phyloP scores from a whole-genome alignment of 2,329 filamentous ascomycete species.

The Fusarium nygamai region DNA sequence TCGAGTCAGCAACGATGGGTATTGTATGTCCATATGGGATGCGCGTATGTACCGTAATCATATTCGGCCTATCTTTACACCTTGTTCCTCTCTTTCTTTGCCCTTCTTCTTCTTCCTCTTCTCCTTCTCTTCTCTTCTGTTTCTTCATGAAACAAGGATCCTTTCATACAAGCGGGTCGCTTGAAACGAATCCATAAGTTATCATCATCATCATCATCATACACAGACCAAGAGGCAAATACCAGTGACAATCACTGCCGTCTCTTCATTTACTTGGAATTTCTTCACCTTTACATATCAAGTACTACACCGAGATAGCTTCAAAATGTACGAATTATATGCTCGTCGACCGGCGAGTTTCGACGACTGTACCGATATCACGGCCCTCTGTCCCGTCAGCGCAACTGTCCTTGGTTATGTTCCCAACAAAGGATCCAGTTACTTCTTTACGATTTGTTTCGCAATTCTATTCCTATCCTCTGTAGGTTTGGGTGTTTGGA shows the following conservation, averaged over 20 bases:
- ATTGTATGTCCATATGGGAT: not conserved
- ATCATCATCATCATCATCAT: conserved; percentile 1
- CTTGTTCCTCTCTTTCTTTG: not conserved
- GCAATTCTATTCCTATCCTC: conserved; percentile 55
- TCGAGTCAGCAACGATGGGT: conserved; percentile 19
- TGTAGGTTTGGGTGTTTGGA: conserved; percentile 56
- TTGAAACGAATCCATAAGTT: not conserved
- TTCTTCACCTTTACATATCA: not conserved
- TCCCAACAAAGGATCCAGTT: conserved; percentile 65
- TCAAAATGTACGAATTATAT: conserved; percentile 24
- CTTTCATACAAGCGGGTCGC: conserved; percentile 6
- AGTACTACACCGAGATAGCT: not conserved
- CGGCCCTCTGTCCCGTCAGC: conserved; percentile 58
- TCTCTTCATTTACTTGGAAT: not conserved
- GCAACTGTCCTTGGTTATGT: conserved; percentile 65
- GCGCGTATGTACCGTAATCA: not conserved
- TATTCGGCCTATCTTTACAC: conserved; percentile 5
- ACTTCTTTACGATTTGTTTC: conserved; percentile 63
- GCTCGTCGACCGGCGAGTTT: conserved; percentile 33
- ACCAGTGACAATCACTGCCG: not conserved
- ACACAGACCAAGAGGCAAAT: not conserved
- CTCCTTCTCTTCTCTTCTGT: not conserved
- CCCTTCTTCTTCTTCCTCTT: not conserved
- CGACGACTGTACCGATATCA: conserved; percentile 49
- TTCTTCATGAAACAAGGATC: not conserved